Base-by-base conservation (phyloP, 306 rosid species). In the Argentina anserina region DNA sequence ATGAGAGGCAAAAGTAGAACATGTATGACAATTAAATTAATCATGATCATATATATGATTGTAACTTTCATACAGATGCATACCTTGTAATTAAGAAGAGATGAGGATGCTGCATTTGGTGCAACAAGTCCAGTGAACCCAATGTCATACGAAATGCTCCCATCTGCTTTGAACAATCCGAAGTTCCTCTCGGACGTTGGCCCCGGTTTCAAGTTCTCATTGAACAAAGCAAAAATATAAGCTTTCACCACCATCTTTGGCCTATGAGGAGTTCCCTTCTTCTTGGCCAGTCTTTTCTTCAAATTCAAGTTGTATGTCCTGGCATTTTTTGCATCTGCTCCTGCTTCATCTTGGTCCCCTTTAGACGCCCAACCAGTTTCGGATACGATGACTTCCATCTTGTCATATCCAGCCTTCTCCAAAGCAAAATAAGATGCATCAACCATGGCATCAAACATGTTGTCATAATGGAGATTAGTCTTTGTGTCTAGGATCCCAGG, bases 331-430 rank as follows among this genome's bases (percentile, higher is more conserved):
- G 61, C 11, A 0, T 78, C 68, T 7, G 97, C 97, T 2, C 97
- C 99, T 0, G 90, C 90, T 58, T 95, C 99, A 39, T 81, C 67
- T 1, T 75, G 80, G 12, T 95, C 99, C 1, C 99, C 99, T 0
- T 9, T 67, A 9, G 99, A 95, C 5, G 93, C 99, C 97, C 99
- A 95, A 7, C 99, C 99, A 0, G 99, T 95, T 66, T 95, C 97
- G 0, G 97, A 88, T 37, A 95, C 96, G 46, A 95, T 83, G 45
- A 91, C 97, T 43, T 89, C 85, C 92, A 75, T 90, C 70, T 90
- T 87, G 0, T 78, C 84, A 69, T 77, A 88, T 1, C 99, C 99
- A 4, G 70, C 87, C 64, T 95, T 91, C 53, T 91, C 97, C 70
- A 95, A 74, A 7, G 97, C 99, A 28, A 84, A 84, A 76, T 91